phyloP scores from a whole-genome alignment of 169 alveolate genomes.

The Plasmodium gallinaceum region DNA sequence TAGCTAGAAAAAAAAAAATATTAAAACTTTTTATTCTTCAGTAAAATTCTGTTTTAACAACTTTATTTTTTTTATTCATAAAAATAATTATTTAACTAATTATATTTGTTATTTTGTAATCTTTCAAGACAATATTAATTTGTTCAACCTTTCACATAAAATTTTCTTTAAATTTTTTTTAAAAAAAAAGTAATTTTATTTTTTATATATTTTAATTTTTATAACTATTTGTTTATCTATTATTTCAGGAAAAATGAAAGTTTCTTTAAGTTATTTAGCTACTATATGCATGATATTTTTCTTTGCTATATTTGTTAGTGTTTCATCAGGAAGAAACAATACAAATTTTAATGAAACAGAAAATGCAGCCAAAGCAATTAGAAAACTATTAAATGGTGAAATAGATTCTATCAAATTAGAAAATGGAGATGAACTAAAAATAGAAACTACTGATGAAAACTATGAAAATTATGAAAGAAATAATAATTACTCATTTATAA shows the following conservation, averaged over 20 bases:
- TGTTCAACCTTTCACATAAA: background rate
- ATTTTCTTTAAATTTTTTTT: slow-evolving; percentile 25
- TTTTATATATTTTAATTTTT: slow-evolving; percentile 13
- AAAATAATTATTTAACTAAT: background rate
- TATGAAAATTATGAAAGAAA: slow-evolving; percentile 8
- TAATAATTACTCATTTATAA: slow-evolving; percentile 42
- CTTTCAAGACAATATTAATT: slow-evolving; percentile 1
- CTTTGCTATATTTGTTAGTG: slow-evolving; percentile 10
- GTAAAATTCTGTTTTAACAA: slow-evolving; percentile 14
- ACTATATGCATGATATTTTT: slow-evolving; percentile 20
- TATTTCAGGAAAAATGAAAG: slow-evolving; percentile 40
- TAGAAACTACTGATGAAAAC: slow-evolving; percentile 15
- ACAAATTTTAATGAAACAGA: slow-evolving; percentile 60
- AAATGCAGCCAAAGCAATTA: slow-evolving; percentile 71
- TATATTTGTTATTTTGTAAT: slow-evolving; percentile 8
- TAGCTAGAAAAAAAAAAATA: slow-evolving; percentile 32
- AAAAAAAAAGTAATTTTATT: slow-evolving; percentile 9
- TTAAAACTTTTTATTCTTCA: background rate
- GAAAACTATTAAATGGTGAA: slow-evolving; percentile 67
- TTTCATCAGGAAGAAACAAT: slow-evolving; percentile 16
- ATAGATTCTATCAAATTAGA: slow-evolving; percentile 54
- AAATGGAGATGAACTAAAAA: slow-evolving; percentile 70
- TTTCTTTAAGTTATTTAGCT: slow-evolving; percentile 2
- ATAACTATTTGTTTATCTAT: slow-evolving; percentile 11
- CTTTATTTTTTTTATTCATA: slow-evolving; percentile 12